Evolutionary conservation across 2,329 filamentous ascomycete genomes (phyloP).

Genomic region (Ophiostoma tasmaniense): DNA sequence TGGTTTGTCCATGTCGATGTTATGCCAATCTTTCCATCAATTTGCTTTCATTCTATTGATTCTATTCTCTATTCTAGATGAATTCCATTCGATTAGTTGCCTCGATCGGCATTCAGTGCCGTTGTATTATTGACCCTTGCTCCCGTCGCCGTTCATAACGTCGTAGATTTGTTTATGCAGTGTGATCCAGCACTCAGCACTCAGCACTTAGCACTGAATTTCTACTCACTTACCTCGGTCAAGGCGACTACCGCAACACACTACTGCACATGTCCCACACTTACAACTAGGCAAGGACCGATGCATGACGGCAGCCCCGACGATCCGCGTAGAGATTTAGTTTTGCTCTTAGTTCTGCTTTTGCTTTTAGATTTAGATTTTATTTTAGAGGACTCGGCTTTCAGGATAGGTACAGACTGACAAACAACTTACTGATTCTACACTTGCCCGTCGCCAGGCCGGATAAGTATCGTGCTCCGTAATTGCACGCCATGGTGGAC

Average conservation of each 20-base stretch:
- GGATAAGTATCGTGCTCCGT: background rate
- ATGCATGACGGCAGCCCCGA: slow-evolving; percentile 16
- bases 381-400: background rate
- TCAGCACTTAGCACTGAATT: background rate
- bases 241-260: background rate
- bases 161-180: background rate
- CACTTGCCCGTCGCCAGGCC: background rate
- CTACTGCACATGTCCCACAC: background rate
- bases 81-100: background rate
- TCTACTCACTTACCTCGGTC: background rate
- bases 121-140: background rate
- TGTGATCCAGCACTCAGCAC: background rate
- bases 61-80: too few species aligned
- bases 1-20: background rate
- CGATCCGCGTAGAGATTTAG: slow-evolving; percentile 13
- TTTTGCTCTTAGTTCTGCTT: too few species aligned
- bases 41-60: too few species aligned
- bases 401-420: background rate
- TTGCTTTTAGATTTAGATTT: background rate
- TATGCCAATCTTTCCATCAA: background rate
- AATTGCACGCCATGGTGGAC: slow-evolving; percentile 1
- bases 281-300: slow-evolving; percentile 13
- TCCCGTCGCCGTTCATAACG: background rate
- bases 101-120: background rate
- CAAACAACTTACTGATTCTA: background rate